Conservation (phyloP, 2,329 filamentous ascomycete species). For the Drechmeria coniospora region DNA sequence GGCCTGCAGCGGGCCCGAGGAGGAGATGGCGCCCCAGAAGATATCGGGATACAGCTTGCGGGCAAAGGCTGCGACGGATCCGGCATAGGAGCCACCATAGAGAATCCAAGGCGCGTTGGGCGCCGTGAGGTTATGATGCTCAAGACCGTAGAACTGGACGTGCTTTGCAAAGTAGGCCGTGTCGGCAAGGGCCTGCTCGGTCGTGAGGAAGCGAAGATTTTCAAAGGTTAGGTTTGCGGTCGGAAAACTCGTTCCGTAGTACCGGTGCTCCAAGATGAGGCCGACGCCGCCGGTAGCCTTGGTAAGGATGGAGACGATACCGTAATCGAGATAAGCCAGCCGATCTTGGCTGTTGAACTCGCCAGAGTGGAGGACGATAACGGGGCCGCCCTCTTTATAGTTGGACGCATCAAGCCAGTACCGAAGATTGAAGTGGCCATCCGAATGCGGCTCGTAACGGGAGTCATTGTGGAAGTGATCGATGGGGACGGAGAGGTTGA, state of each 20-base stretch:
- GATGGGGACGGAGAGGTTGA: conserved; percentile 34
- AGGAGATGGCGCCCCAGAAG: conserved; percentile 67
- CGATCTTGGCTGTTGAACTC: conserved; percentile 51
- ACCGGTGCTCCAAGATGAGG: conserved; percentile 73
- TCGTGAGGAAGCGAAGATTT: conserved; percentile 67
- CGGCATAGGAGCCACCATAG: conserved; percentile 76
- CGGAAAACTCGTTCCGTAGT: conserved; percentile 68
- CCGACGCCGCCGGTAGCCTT: conserved; percentile 59
- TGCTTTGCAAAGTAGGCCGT: conserved; percentile 66
- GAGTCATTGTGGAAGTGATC: conserved; percentile 77
- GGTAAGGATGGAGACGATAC: conserved; percentile 56
- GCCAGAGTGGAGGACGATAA: conserved; percentile 61
- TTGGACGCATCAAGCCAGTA: conserved; percentile 73
- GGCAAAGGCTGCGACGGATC: conserved; percentile 62
- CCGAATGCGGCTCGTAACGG: conserved; percentile 59
- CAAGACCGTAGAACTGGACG: conserved; percentile 53
- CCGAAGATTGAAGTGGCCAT: conserved; percentile 51
- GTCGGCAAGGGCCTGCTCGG: conserved; percentile 70
- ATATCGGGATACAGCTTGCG: conserved; percentile 63
- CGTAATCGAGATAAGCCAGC: conserved; percentile 59
- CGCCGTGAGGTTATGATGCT: conserved; percentile 51
- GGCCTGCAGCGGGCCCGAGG: conserved; percentile 63
- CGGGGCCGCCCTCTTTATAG: conserved; percentile 64
- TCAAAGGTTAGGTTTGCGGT: conserved; percentile 47
- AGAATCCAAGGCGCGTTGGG: conserved; percentile 54